These are phyloP conservation scores for Trichoderma aggressivum DNA, from an alignment of 2,329 filamentous ascomycete species.

Conservation along the genomic window DNA sequence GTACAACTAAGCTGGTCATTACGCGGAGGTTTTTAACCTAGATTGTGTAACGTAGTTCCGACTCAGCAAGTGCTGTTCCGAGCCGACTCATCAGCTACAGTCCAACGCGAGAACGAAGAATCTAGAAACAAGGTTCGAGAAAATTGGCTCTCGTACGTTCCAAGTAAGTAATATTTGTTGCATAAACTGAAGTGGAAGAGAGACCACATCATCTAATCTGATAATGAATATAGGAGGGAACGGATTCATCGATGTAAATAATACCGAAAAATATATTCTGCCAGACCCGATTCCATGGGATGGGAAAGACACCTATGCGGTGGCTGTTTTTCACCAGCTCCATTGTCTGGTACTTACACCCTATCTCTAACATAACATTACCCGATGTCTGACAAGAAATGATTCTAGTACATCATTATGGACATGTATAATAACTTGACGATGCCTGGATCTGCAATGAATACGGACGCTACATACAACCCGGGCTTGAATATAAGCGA, in stretches of 20 bases:
- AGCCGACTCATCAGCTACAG: background rate
- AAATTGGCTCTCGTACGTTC: background rate
- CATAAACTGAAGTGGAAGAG: background rate
- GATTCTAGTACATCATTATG: background rate
- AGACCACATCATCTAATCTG: background rate
- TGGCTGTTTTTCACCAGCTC: conserved; percentile 7
- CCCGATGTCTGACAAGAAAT: background rate
- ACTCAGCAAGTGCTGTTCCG: background rate
- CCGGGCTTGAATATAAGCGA: background rate
- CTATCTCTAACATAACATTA: too few relatives aligned
- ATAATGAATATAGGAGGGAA: background rate
- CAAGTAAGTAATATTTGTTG: background rate
- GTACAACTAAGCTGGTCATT: background rate
- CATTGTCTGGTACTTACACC: background rate
- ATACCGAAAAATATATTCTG: background rate
- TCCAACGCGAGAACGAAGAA: background rate
- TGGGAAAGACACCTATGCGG: background rate
- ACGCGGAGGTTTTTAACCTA: background rate
- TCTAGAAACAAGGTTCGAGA: background rate
- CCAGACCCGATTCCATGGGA: background rate
- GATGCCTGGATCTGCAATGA: too few relatives aligned
- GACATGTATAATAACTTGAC: conserved; percentile 3
- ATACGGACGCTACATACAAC: background rate
- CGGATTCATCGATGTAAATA: background rate
- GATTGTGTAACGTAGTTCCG: background rate